Percentiles rank a stretch among this genome's conserved stretches.
These are phyloP conservation scores for Adansonia gregorii DNA, from an alignment of 441 rosid species.

Conservation along the genomic window DNA sequence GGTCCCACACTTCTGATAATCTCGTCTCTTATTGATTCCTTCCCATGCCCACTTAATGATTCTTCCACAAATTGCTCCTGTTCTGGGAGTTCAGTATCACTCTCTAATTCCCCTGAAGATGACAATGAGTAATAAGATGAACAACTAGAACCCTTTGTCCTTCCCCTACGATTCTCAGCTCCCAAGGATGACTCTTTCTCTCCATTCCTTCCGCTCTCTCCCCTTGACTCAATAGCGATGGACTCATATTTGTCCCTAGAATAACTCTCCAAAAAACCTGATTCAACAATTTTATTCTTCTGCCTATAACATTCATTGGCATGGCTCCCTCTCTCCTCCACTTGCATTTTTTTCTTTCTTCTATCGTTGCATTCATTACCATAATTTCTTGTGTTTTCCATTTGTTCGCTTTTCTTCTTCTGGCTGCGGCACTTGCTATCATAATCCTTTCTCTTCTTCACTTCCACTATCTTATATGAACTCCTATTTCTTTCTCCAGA, in stretches of 20 bases:
- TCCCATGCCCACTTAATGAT: constrained; percentile 30
- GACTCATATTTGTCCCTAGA: constrained; percentile 40
- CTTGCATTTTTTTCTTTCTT: constrained; percentile 28
- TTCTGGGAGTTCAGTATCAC: constrained; percentile 53
- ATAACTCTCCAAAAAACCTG: constrained; percentile 38
- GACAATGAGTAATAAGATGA: constrained; percentile 82
- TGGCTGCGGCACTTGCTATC: constrained; percentile 28
- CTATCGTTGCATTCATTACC: constrained; percentile 29
- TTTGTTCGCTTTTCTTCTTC: constrained; percentile 37
- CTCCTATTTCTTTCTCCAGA: constrained; percentile 38
- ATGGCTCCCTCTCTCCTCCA: constrained; percentile 21
- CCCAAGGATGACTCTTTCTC: constrained; percentile 37
- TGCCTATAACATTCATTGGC: constrained; percentile 21
- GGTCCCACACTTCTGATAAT: constrained; percentile 32
- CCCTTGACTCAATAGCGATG: constrained; percentile 29
- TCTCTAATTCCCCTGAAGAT: constrained; percentile 61
- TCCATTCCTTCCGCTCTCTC: constrained; percentile 40
- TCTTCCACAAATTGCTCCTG: constrained; percentile 38
- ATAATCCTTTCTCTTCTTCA: constrained; percentile 41
- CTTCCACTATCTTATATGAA: constrained; percentile 45
- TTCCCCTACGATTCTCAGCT: constrained; percentile 40
- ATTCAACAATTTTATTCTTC: constrained; percentile 40
- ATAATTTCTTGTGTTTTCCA: constrained; percentile 22
- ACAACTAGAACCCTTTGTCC: constrained; percentile 59
- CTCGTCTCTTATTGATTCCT: constrained; percentile 31